Evolutionary conservation across 1,139 yeast genomes (phyloP), one percentile per base, ranked within the genome.

Genomic region (Lodderomyces orthopsilosis): DNA sequence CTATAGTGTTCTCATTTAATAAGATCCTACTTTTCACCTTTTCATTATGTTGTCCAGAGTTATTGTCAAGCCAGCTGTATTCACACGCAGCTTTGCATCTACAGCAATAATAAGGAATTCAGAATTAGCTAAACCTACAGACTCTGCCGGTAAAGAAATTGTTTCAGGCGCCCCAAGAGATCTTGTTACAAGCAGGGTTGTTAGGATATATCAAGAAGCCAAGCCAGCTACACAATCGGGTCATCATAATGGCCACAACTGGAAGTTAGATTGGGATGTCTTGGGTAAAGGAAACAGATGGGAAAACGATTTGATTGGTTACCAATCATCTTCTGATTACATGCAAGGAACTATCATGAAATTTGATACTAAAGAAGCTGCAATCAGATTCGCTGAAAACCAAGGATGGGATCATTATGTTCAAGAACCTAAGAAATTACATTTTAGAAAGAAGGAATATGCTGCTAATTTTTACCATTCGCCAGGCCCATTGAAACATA

Each of bases 221-320:
- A 85, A 85, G 66, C 76, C 90, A 10, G 94, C 95, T 36, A 87
- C 94, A 26, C 96, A 88, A 67, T 80, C 88, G 35, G 88, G 91
- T 13, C 64, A 68, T 48, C 69, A 71, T 56, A 76, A 79, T 56
- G 75, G 78, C 13, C 62, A 65, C 50, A 68, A 66, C 54, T 88
- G 96, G 96, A 80, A 79, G 58, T 61, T 88, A 50, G 95, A 88
- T 65, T 88, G 94, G 93, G 95, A 88, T 58, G 78, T 85, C 35
- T 69, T 84, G 46, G 83, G 83, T 38, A 80, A 84, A 56, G 89
- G 86, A 34, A 82, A 87, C 69, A 74, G 95, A 61, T 88, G 95
- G 95, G 95, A 87, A 62, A 87, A 88, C 64, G 94, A 87, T 58
- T 71, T 87, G 58, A 88, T 87, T 67, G 96, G 96, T 14, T 88